Conservation (phyloP, 495 filamentous ascomycete genomes). For the Letharia columbiana region DNA sequence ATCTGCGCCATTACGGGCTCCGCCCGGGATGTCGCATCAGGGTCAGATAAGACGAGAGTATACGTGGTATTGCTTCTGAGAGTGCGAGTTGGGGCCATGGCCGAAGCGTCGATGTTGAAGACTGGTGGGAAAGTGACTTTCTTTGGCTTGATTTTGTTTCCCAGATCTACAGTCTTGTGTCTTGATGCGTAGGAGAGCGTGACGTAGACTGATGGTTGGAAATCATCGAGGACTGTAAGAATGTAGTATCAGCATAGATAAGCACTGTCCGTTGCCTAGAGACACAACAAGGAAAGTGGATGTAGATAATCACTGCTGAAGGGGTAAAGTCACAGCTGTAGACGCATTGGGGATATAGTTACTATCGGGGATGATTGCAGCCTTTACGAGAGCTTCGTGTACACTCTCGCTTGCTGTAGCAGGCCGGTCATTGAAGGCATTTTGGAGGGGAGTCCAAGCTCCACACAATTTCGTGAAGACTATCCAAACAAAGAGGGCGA, state of each 20-base stretch:
- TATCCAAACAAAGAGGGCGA: neutral
- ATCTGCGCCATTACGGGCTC: constrained; percentile 61
- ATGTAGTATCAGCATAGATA: neutral
- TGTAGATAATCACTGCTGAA: neutral
- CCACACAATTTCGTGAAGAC: neutral
- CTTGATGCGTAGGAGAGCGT: constrained; percentile 42
- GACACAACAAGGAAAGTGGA: neutral
- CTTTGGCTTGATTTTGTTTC: constrained; percentile 51
- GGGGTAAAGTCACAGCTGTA: neutral
- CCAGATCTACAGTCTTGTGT: constrained; percentile 41
- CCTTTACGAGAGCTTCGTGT: constrained; percentile 9
- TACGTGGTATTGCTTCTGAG: constrained; percentile 27
- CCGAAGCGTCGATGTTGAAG: constrained; percentile 32
- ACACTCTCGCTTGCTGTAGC: neutral
- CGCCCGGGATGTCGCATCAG: constrained; percentile 58
- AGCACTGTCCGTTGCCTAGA: neutral
- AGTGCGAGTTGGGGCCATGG: constrained; percentile 16
- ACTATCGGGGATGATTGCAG: constrained; percentile 15
- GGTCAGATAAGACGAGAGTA: constrained; percentile 53
- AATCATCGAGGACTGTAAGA: constrained; percentile 52
- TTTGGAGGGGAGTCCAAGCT: constrained; percentile 6
- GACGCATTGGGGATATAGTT: neutral
- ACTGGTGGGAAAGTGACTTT: constrained; percentile 43
- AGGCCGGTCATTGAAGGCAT: neutral
- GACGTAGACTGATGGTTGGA: constrained; percentile 46